Evolutionary conservation across 768 basidiomycete species (phyloP).

Genomic region (Megacollybia marginata): DNA sequence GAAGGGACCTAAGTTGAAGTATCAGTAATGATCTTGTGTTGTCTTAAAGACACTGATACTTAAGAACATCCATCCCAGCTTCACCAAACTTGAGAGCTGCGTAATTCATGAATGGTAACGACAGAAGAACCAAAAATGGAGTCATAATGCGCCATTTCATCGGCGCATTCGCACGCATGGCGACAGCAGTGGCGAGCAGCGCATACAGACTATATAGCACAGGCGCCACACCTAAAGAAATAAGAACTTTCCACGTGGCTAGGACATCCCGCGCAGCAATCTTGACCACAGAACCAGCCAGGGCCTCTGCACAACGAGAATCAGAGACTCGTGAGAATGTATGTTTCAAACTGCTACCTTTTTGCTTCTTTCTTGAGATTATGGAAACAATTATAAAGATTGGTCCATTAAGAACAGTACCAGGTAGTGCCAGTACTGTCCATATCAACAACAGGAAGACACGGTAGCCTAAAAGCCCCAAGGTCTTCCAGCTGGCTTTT

Average conservation of each 20-base stretch:
- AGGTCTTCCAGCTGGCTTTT: constrained; percentile 79
- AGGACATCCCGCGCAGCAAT: constrained; percentile 95
- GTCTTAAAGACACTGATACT: constrained; percentile 39
- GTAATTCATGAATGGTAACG: constrained; percentile 83
- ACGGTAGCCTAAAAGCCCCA: constrained; percentile 80
- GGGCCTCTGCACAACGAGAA: constrained; percentile 61
- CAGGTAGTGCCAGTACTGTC: constrained; percentile 82
- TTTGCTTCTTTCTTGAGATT: constrained; percentile 83
- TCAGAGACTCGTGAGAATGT: constrained; percentile 3
- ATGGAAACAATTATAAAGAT: constrained; percentile 88
- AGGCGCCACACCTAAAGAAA: constrained; percentile 87
- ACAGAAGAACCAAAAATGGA: constrained; percentile 66
- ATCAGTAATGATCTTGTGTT: constrained; percentile 1
- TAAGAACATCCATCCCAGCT: constrained; percentile 94
- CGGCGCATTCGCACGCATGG: constrained; percentile 58
- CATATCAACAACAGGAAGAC: constrained; percentile 70
- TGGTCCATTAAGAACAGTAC: constrained; percentile 85
- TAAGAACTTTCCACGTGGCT: constrained; percentile 95
- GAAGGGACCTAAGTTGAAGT: constrained; percentile 58
- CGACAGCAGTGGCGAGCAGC: constrained; percentile 65
- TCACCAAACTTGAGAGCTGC: constrained; percentile 96
- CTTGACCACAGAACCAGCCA: constrained; percentile 93
- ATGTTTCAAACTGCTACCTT: constrained; percentile 40
- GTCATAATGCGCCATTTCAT: constrained; percentile 62
- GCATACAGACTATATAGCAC: constrained; percentile 82